These are phyloP conservation scores for Boletus reticulatus DNA, from an alignment of 768 basidiomycete species.

Conservation along the genomic window DNA sequence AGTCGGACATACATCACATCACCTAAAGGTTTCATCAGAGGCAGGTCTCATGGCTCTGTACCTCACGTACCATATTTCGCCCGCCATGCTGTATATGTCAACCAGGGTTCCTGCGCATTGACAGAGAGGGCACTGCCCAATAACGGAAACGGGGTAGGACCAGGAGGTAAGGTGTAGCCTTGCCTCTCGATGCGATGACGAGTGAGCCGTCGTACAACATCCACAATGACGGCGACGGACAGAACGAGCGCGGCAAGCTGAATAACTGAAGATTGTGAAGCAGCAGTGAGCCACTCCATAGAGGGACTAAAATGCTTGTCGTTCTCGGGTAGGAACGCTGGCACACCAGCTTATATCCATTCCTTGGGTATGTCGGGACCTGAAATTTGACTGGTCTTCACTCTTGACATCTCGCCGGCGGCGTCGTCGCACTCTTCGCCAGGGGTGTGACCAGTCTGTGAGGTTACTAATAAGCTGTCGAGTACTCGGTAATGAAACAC, in stretches of 20 bases:
- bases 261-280: not conserved
- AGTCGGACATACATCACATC: conserved; percentile 4
- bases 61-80: conserved; percentile 1
- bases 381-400: too few species aligned
- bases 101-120: not conserved
- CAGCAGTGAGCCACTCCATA: not conserved
- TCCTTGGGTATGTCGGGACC: too few species aligned
- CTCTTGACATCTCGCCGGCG: too few species aligned
- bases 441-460: too few species aligned
- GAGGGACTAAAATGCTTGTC: too few species aligned
- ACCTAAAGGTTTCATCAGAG: not conserved
- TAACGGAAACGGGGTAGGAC: conserved; percentile 2
- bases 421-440: too few species aligned
- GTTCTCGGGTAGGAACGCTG: too few species aligned
- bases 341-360: too few species aligned
- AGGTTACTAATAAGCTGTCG: too few species aligned
- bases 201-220: not conserved
- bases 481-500: too few species aligned
- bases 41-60: not conserved
- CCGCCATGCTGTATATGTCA: conserved; percentile 4
- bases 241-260: not conserved
- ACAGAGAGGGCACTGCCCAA: conserved; percentile 5
- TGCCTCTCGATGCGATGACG: not conserved
- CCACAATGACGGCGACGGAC: not conserved
- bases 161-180: conserved; percentile 4